These are phyloP conservation scores for Catunica adiposa DNA, from an alignment of 2,329 filamentous ascomycete genomes.

Conservation along the genomic window DNA sequence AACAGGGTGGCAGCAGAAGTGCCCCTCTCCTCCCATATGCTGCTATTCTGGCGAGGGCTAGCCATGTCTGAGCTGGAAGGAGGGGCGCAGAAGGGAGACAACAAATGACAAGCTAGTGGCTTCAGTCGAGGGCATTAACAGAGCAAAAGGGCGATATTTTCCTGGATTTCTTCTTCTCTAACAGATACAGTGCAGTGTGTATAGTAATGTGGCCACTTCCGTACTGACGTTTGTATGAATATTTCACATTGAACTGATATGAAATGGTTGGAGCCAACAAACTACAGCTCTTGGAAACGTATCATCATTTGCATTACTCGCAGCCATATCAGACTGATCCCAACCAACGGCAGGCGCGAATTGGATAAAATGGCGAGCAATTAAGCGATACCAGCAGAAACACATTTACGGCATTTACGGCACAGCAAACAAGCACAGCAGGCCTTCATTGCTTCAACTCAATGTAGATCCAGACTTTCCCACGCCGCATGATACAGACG, in stretches of 20 bases:
- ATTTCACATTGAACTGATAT: too few relatives aligned
- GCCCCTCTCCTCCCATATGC: neutral
- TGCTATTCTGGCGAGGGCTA: conserved; percentile 4
- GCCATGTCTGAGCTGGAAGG: neutral
- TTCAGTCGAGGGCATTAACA: too few relatives aligned
- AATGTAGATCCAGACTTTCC: neutral
- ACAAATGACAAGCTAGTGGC: neutral
- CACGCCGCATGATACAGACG: neutral
- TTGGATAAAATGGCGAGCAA: neutral
- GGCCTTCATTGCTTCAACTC: neutral
- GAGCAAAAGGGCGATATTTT: too few relatives aligned
- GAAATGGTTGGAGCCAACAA: too few relatives aligned
- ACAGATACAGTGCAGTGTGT: too few relatives aligned
- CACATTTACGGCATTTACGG: neutral
- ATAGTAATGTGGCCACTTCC: too few relatives aligned
- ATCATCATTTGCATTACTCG: too few relatives aligned
- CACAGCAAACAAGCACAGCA: neutral
- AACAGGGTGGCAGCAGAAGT: neutral
- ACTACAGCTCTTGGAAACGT: too few relatives aligned
- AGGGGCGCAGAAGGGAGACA: neutral
- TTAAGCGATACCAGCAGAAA: neutral
- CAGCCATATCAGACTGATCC: neutral
- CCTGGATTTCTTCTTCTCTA: too few relatives aligned
- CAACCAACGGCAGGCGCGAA: neutral
- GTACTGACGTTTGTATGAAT: too few relatives aligned